Evolutionary conservation across 805 yeast species (phyloP), one percentile per base, ranked within the genome.

Genomic region (Torulaspora gathmanii): DNA sequence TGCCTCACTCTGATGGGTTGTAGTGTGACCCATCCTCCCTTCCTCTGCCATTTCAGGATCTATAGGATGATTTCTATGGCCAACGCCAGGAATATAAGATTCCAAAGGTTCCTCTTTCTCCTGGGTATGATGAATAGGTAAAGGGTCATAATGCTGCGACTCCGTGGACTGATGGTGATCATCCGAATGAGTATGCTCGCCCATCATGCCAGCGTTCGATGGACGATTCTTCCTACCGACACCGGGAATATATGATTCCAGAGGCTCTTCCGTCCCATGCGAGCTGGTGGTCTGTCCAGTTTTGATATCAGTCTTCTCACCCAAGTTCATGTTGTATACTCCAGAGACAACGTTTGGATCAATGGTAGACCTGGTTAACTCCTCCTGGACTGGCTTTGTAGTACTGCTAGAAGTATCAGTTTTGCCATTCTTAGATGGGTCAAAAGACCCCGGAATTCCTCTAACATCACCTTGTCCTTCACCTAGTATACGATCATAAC

Each of bases 401-500:
- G 47, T 44, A 10, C 47, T 44, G 5, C 16, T 30, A 3, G 40
- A 27, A 13, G 37, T 34, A 3, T 38, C 33, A 15, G 23, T 39
- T 5, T 36, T 35, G 33, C 39, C 35, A 17, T 17, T 17, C 15
- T 33, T 29, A 7, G 49, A 30, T 11, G 46, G 20, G 15, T 45
- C 42, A 12, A 30, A 41, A 13, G 49, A 36, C 8, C 46, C 49
- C 4, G 49, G 49, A 16, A 31, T 15, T 15, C 29, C 33, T 3
- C 16, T 31, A 31, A 37, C 30, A 30, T 49, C 47, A 33, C 37
- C 45, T 28, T 52, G 55, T 12, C 55, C 55, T 23, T 45, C 49
- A 9, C 53, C 53, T 20, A 52, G 28, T 4, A 50, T 43, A 19
- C 42, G 37, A 23, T 36, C 42, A 17, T 44, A 47, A 26, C 45